Percentiles rank a stretch among this genome's conserved stretches.
phyloP scores from a whole-genome alignment of 345 rosid species.

The Hibiscus syriacus region DNA sequence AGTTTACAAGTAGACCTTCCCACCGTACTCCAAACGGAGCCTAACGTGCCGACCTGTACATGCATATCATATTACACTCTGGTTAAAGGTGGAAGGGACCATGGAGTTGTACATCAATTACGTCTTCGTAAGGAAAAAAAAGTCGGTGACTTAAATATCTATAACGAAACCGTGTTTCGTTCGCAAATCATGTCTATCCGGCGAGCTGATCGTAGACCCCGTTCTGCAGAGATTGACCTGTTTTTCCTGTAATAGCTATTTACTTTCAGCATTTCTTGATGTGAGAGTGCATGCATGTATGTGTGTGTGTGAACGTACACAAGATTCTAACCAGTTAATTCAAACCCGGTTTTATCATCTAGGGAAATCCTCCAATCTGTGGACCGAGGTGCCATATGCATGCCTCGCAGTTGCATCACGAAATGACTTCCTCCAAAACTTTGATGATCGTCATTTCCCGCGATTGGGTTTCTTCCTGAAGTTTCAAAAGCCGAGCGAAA shows the following conservation, averaged over 20 bases:
- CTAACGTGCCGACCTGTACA: constrained; percentile 34
- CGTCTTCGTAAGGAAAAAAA: constrained; percentile 10
- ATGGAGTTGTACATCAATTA: constrained; percentile 19
- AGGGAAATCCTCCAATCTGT: constrained; percentile 42
- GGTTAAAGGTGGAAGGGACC: constrained; percentile 5
- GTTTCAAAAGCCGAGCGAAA: constrained; percentile 43
- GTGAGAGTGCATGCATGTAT: background rate
- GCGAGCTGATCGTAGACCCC: constrained; percentile 46
- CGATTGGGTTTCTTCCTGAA: constrained; percentile 37
- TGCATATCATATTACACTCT: constrained; percentile 29
- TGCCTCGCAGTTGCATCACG: constrained; percentile 42
- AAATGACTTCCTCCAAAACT: constrained; percentile 42
- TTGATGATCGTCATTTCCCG: constrained; percentile 39
- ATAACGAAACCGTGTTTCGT: background rate
- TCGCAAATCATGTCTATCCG: constrained; percentile 24
- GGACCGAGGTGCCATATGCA: constrained; percentile 35
- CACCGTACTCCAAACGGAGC: background rate
- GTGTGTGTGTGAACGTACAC: background rate
- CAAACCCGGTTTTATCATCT: constrained; percentile 38
- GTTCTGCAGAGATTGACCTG: constrained; percentile 55
- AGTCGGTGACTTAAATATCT: constrained; percentile 10
- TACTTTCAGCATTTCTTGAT: constrained; percentile 5
- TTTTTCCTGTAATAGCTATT: constrained; percentile 35
- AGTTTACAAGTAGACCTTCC: background rate
- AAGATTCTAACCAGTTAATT: constrained; percentile 38